Percentiles rank a stretch among this genome's conserved stretches.
Conservation (phyloP, 2,329 filamentous ascomycete genomes). For the Colletotrichum liriopes region DNA sequence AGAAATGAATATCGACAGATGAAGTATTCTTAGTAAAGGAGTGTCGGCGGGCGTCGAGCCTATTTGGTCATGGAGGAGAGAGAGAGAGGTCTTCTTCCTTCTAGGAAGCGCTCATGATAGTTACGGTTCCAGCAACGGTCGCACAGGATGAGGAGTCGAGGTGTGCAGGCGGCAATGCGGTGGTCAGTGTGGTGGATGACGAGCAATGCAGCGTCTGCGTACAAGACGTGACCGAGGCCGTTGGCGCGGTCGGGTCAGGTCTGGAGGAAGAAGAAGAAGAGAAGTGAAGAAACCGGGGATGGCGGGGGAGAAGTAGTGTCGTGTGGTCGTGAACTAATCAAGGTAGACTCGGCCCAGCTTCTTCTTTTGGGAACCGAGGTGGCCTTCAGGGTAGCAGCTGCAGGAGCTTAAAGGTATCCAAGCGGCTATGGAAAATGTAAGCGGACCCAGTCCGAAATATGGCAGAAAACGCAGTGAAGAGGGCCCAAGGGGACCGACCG, state of each 20-base stretch:
- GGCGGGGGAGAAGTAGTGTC: constrained; percentile 32
- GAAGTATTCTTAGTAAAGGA: constrained; percentile 29
- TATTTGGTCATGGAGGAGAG: constrained; percentile 30
- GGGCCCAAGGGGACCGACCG: constrained; percentile 21
- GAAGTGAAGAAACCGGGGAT: constrained; percentile 30
- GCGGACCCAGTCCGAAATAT: constrained; percentile 28
- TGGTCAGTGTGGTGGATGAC: constrained; percentile 37
- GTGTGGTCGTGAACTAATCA: constrained; percentile 3
- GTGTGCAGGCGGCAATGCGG: constrained; percentile 37
- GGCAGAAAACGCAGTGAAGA: constrained; percentile 29
- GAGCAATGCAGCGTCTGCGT: constrained; percentile 35
- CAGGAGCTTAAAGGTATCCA: constrained; percentile 37
- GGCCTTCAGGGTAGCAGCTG: constrained; percentile 35
- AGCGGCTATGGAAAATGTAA: constrained; percentile 22
- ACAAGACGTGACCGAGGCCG: constrained; percentile 40
- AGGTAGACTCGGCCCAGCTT: constrained; percentile 18
- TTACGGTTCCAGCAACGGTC: constrained; percentile 33
- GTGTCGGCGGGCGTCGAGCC: constrained; percentile 42
- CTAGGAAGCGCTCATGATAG: constrained; percentile 42
- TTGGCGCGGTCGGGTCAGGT: constrained; percentile 29
- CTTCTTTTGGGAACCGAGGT: constrained; percentile 14
- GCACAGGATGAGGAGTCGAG: constrained; percentile 27
- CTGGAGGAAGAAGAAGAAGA: constrained; percentile 15
- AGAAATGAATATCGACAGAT: constrained; percentile 35
- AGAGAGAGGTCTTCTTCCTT: constrained; percentile 34